phyloP scores from a whole-genome alignment of 2,329 filamentous ascomycete genomes.

The Fusarium sp. region DNA sequence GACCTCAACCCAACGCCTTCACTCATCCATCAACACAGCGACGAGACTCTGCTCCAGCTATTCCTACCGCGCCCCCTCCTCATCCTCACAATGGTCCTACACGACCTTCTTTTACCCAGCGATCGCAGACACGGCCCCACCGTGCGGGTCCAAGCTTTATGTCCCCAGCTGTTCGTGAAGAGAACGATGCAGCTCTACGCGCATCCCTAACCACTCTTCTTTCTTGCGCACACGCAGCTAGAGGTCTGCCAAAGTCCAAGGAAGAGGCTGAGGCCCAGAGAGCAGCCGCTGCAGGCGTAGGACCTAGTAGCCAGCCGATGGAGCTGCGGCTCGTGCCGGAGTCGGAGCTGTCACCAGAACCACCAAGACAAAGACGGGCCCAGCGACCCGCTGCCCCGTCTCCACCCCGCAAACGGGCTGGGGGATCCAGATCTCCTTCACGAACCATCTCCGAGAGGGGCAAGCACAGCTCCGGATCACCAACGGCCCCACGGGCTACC shows the following conservation, averaged over 20 bases:
- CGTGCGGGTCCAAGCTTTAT: slow-evolving; percentile 71
- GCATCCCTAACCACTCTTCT: slow-evolving; percentile 95
- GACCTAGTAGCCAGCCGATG: slow-evolving; percentile 65
- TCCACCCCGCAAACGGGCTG: slow-evolving; percentile 44
- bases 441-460: slow-evolving; percentile 56
- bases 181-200: slow-evolving; percentile 92
- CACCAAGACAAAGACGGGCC: slow-evolving; percentile 38
- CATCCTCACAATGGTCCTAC: slow-evolving; percentile 64
- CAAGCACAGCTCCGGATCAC: slow-evolving; percentile 61
- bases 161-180: slow-evolving; percentile 80
- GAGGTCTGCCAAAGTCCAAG: slow-evolving; percentile 78
- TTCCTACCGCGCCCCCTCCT: slow-evolving; percentile 60
- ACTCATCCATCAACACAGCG: slow-evolving; percentile 75
- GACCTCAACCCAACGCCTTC: slow-evolving; percentile 92
- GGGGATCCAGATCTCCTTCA: slow-evolving; percentile 45
- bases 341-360: slow-evolving; percentile 65
- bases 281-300: slow-evolving; percentile 53
- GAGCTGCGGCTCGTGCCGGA: slow-evolving; percentile 71
- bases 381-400: slow-evolving; percentile 41
- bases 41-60: slow-evolving; percentile 59
- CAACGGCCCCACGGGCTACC: slow-evolving; percentile 58
- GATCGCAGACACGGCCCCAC: slow-evolving; percentile 60
- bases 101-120: slow-evolving; percentile 62
- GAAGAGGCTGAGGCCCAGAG: slow-evolving; percentile 57
- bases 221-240: slow-evolving; percentile 92